These are phyloP conservation scores for Phytophthora crassamura DNA, from an alignment of 352 stramenopile species.

Conservation along the genomic window DNA sequence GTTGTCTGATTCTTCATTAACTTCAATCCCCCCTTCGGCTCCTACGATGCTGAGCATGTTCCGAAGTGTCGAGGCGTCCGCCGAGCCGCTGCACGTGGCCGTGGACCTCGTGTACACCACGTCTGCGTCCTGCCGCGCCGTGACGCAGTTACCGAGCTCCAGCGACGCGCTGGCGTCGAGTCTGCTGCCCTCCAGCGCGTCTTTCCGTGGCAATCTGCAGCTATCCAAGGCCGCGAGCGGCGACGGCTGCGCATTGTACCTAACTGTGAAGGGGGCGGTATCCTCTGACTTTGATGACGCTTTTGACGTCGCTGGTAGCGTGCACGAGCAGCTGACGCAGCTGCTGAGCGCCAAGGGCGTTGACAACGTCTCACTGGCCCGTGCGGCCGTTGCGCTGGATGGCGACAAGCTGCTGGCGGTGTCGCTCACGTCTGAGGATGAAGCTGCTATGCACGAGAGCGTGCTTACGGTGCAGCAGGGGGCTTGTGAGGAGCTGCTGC, in stretches of 20 bases:
- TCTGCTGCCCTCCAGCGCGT: constrained; percentile 26
- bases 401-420: constrained; percentile 37
- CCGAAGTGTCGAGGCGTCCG: not conserved
- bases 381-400: constrained; percentile 23
- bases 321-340: constrained; percentile 36
- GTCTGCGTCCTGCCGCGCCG: constrained; percentile 23
- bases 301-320: constrained; percentile 29
- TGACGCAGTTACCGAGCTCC: constrained; percentile 28
- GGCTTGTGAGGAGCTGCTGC: constrained; percentile 36
- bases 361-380: constrained; percentile 29
- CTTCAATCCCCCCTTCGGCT: constrained; percentile 23
- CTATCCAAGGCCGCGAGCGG: constrained; percentile 42
- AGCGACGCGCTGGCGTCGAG: constrained; percentile 29
- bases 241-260: constrained; percentile 44
- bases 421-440: constrained; percentile 22
- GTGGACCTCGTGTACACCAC: constrained; percentile 48
- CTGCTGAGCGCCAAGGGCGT: constrained; percentile 30
- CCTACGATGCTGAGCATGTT: constrained; percentile 23
- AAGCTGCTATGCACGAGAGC: constrained; percentile 12
- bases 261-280: constrained; percentile 38
- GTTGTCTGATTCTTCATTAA: constrained; percentile 30
- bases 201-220: constrained; percentile 48
- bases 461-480: constrained; percentile 39
- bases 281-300: constrained; percentile 18
- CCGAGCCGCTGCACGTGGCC: constrained; percentile 23